A percentile compares a stretch with the other conserved stretches of the same genome.
phyloP scores from a whole-genome alignment of 495 filamentous ascomycete species.

The Neurospora sp. region DNA sequence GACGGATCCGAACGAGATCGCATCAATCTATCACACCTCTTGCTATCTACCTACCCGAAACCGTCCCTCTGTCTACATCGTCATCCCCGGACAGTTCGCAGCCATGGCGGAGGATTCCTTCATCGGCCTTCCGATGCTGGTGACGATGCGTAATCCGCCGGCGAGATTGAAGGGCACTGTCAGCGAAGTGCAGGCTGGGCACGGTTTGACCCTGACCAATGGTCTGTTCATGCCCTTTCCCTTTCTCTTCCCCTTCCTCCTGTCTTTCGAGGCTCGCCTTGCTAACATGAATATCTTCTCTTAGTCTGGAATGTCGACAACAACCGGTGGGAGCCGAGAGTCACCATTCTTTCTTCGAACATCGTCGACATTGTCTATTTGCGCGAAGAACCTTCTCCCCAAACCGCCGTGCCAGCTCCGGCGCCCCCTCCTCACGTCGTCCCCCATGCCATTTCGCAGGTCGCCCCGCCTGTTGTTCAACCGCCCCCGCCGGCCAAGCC shows the following conservation, averaged over 20 bases:
- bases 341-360: conserved; percentile 27
- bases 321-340: conserved; percentile 23
- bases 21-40: background rate
- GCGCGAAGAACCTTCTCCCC: conserved; percentile 3
- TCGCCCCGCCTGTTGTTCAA: conserved; percentile 2
- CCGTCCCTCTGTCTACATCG: background rate
- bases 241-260: background rate
- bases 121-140: conserved; percentile 67
- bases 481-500: conserved; percentile 7
- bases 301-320: conserved; percentile 19
- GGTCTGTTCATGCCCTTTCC: conserved; percentile 43
- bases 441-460: background rate
- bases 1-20: background rate
- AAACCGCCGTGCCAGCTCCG: background rate
- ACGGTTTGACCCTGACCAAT: conserved; percentile 64
- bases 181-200: conserved; percentile 55
- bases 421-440: background rate
- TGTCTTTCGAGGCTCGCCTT: conserved; percentile 2
- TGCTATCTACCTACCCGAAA: background rate
- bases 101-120: conserved; percentile 42
- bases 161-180: conserved; percentile 64
- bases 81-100: background rate
- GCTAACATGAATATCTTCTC: background rate
- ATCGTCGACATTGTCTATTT: conserved; percentile 30
- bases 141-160: conserved; percentile 60